These are phyloP conservation scores for Hawksworthiomyces lignivorus DNA, from an alignment of 2,329 filamentous ascomycete genomes.

Conservation along the genomic window DNA sequence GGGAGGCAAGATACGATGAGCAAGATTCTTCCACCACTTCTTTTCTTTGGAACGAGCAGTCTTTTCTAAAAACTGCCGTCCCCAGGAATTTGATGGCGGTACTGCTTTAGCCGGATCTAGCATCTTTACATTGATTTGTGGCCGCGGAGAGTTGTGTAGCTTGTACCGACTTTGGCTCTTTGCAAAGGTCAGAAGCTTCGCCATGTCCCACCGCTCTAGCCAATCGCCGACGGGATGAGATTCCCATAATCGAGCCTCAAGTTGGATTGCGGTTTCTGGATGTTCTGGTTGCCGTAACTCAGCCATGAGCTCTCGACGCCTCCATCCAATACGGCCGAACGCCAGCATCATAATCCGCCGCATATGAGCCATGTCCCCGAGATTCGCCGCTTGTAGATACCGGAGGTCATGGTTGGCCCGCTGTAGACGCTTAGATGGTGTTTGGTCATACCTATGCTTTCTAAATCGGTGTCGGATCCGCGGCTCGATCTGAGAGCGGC, in stretches of 20 bases:
- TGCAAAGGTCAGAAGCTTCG: constrained; percentile 35
- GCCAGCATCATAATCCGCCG: constrained; percentile 37
- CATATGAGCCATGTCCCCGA: constrained; percentile 41
- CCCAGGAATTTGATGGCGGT: constrained; percentile 42
- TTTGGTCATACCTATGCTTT: constrained; percentile 23
- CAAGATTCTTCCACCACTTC: constrained; percentile 38
- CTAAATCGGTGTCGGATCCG: constrained; percentile 41
- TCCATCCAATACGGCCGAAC: constrained; percentile 46
- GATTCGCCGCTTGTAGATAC: constrained; percentile 44
- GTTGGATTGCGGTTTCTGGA: constrained; percentile 31
- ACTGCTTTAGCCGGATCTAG: constrained; percentile 29
- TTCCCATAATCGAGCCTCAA: constrained; percentile 23
- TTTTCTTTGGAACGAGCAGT: constrained; percentile 34
- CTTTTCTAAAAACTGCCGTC: constrained; percentile 32
- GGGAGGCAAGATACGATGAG: constrained; percentile 46
- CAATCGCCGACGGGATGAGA: constrained; percentile 24
- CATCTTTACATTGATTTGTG: constrained; percentile 20
- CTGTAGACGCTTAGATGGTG: constrained; percentile 24
- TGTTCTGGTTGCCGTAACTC: constrained; percentile 27
- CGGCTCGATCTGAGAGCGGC: constrained; percentile 34
- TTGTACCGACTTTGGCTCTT: constrained; percentile 28
- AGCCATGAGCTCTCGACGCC: constrained; percentile 40
- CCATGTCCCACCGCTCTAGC: constrained; percentile 42
- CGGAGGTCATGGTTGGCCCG: constrained; percentile 37
- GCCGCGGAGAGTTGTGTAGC: constrained; percentile 23